Evolutionary conservation across 2,329 filamentous ascomycete species (phyloP), one percentile per base, ranked within the genome.

Genomic region (Epichloe baconii): DNA sequence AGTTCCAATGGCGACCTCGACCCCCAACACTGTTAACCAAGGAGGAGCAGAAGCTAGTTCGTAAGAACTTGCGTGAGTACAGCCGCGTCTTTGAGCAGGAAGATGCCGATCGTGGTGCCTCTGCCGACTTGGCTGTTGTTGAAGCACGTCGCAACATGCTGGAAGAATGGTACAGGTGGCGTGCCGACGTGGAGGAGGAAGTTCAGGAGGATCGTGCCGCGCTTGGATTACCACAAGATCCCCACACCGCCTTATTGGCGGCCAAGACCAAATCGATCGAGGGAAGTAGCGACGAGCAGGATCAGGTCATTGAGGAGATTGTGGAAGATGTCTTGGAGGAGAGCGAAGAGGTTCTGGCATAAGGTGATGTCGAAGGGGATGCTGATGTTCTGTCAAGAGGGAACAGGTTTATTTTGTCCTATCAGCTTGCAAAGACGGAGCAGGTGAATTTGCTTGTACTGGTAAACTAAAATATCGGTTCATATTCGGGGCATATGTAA

Each of bases 51-150:
- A 95, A 96, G 78, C 80, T 86, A 63, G 88, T 97, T 63, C 91
- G 94, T 74, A 96, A 95, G 81, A 98, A 96, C 72, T 83, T 98
- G 51, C 87, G 91, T 60, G 93, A 97, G 71, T 98, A 96, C 80
- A 88, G 84, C 68, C 87, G 88, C 66, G 77, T 86, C 58, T 98
- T 98, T 68, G 93, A 98, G 61, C 88, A 95, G 71, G 86, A 95
- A 67, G 94, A 98, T 70, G 81, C 85, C 57, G 89, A 94, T 66
- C 89, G 91, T 65, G 90, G 90, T 64, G 91, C 90, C 55, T 91
- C 88, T 51, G 93, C 91, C 61, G 93, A 97, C 72, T 82, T 90
- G 62, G 91, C 90, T 37, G 89, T 98, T 48, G 86, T 98, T 55
- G 91, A 97, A 70, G 83, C 82, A 59, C 82, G 93, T 59, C 83